Percentiles rank a stretch among this genome's conserved stretches.
Evolutionary conservation across 2,329 filamentous ascomycete species (phyloP).

Genomic region (Cordyceps cicadae): DNA sequence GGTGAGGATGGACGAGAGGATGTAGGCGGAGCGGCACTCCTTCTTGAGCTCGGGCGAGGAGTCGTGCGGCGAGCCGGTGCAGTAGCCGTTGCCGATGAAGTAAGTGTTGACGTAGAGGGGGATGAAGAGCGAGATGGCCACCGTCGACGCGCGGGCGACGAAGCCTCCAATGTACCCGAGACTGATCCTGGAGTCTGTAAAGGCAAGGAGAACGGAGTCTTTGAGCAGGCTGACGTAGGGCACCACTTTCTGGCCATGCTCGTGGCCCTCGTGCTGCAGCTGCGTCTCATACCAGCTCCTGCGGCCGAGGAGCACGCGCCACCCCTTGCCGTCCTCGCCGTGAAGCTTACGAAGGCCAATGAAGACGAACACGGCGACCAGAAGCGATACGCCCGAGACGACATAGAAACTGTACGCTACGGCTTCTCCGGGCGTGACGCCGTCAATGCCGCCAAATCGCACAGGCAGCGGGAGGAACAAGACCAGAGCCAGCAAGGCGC

Average conservation of each 20-base stretch:
- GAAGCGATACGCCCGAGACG: conserved; percentile 63
- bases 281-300: conserved; percentile 20
- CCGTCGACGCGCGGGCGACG: conserved; percentile 86
- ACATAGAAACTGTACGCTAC: conserved; percentile 83
- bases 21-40: conserved; percentile 78
- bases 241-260: conserved; percentile 31
- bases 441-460: conserved; percentile 61
- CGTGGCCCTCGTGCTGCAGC: conserved; percentile 15
- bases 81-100: conserved; percentile 74
- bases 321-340: conserved; percentile 73
- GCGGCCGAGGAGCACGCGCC: conserved; percentile 47
- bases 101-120: conserved; percentile 88
- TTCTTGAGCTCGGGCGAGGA: conserved; percentile 68
- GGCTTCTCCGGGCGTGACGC: conserved; percentile 64
- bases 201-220: conserved; percentile 59
- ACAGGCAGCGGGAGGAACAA: conserved; percentile 84
- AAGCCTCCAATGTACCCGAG: conserved; percentile 91
- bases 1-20: conserved; percentile 77
- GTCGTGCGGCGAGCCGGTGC: conserved; percentile 57
- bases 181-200: conserved; percentile 68
- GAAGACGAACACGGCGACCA: conserved; percentile 67
- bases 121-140: conserved; percentile 91
- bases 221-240: conserved; percentile 54
- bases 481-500: conserved; percentile 73
- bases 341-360: conserved; percentile 61